Evolutionary conservation across 257 asterid genomes (phyloP).

Genomic region (Solanum ossicruentum): DNA sequence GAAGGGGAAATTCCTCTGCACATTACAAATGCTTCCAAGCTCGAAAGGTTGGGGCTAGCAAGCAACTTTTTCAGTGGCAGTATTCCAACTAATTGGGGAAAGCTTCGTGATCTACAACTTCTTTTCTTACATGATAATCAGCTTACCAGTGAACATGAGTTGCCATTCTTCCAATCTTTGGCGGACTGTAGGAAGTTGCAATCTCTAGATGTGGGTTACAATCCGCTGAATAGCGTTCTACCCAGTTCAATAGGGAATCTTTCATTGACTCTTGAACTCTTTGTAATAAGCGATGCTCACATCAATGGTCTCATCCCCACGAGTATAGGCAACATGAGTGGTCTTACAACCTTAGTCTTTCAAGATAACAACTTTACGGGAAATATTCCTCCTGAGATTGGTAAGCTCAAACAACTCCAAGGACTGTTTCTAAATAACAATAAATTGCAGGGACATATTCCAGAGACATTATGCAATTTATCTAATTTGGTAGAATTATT

Average conservation of each 20-base stretch:
- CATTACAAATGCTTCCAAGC: constrained; percentile 17
- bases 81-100: constrained; percentile 17
- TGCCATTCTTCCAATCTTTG: constrained; percentile 15
- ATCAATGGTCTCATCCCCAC: constrained; percentile 15
- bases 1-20: constrained; percentile 13
- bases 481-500: constrained; percentile 4
- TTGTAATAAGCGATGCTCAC: neutral
- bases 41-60: constrained; percentile 4
- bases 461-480: constrained; percentile 7
- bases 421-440: constrained; percentile 4
- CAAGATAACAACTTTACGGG: constrained; percentile 12
- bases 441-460: constrained; percentile 9
- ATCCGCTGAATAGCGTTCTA: constrained; percentile 4
- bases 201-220: constrained; percentile 6
- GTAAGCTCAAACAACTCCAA: constrained; percentile 10
- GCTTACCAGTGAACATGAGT: neutral
- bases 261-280: constrained; percentile 9
- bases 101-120: constrained; percentile 2
- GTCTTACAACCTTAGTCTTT: constrained; percentile 2
- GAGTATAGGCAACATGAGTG: constrained; percentile 24
- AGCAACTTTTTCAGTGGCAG: constrained; percentile 5
- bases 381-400: constrained; percentile 11
- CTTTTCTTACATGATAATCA: constrained; percentile 3
- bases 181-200: constrained; percentile 13
- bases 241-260: constrained; percentile 19